Conservation (phyloP, 1,284 basidiomycete genomes). For the Cutaneotrichosporon cyanovorans region DNA sequence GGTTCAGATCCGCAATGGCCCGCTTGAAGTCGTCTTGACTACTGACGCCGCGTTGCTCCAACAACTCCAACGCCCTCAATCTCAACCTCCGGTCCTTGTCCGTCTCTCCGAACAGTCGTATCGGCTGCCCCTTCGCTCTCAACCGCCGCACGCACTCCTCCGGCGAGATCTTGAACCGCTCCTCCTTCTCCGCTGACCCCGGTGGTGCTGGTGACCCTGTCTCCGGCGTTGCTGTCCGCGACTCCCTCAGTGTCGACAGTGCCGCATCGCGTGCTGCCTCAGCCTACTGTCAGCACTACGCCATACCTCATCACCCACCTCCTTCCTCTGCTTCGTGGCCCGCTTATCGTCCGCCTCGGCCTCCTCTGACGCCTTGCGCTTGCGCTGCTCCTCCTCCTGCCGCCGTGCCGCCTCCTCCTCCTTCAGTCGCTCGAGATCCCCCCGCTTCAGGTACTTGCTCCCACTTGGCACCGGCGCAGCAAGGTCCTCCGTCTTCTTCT, state of each 20-base stretch:
- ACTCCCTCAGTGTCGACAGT: slow-evolving; percentile 19
- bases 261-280: slow-evolving; percentile 25
- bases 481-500: slow-evolving; percentile 66
- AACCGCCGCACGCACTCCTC: slow-evolving; percentile 85
- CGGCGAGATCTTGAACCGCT: slow-evolving; percentile 80
- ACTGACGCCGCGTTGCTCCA: slow-evolving; percentile 58
- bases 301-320: slow-evolving; percentile 30
- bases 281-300: slow-evolving; percentile 15
- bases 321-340: slow-evolving; percentile 27
- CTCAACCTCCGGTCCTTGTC: slow-evolving; percentile 88
- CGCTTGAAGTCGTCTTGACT: slow-evolving; percentile 83
- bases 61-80: slow-evolving; percentile 83
- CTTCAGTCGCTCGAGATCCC: slow-evolving; percentile 58
- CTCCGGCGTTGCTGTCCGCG: slow-evolving; percentile 14
- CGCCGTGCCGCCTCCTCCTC: slow-evolving; percentile 50
- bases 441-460: slow-evolving; percentile 75
- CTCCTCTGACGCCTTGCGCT: slow-evolving; percentile 42
- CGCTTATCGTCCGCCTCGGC: slow-evolving; percentile 23
- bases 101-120: slow-evolving; percentile 87
- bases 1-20: slow-evolving; percentile 66
- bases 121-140: slow-evolving; percentile 84
- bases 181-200: slow-evolving; percentile 36
- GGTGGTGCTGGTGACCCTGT: slow-evolving; percentile 31
- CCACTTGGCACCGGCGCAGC: slow-evolving; percentile 22
- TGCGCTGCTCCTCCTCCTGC: slow-evolving; percentile 46